phyloP scores from a whole-genome alignment of 305 asterid genomes.

The Fraxinus sp. region DNA sequence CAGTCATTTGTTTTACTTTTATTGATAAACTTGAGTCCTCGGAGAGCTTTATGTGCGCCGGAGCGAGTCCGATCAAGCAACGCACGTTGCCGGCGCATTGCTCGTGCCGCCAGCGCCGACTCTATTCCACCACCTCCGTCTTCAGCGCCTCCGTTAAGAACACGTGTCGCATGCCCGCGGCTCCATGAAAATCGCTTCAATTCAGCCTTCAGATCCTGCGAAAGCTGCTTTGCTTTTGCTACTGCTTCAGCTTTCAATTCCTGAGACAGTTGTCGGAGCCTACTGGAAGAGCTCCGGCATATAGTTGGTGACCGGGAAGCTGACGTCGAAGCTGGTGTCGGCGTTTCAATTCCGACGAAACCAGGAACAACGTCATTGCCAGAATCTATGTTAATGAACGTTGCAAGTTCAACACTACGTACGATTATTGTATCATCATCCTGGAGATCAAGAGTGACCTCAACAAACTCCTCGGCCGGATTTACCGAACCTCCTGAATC shows the following conservation, averaged over 20 bases:
- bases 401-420: slow-evolving; percentile 91
- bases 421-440: slow-evolving; percentile 86
- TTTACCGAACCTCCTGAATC: slow-evolving; percentile 34
- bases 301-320: slow-evolving; percentile 62
- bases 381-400: slow-evolving; percentile 51
- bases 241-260: slow-evolving; percentile 84
- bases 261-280: slow-evolving; percentile 69
- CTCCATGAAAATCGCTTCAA: slow-evolving; percentile 70
- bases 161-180: slow-evolving; percentile 61
- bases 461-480: slow-evolving; percentile 64
- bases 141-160: slow-evolving; percentile 34
- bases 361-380: slow-evolving; percentile 37
- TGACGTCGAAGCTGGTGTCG: slow-evolving; percentile 44
- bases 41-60: slow-evolving; percentile 83
- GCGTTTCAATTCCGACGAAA: slow-evolving; percentile 31
- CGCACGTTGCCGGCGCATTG: slow-evolving; percentile 92
- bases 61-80: slow-evolving; percentile 96
- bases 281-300: slow-evolving; percentile 72
- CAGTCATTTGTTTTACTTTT: slow-evolving; percentile 66
- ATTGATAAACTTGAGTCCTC: slow-evolving; percentile 81
- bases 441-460: slow-evolving; percentile 93
- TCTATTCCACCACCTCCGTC: slow-evolving; percentile 54
- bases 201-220: slow-evolving; percentile 69
- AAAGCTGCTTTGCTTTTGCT: slow-evolving; percentile 81
- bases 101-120: slow-evolving; percentile 86